phyloP scores from a whole-genome alignment of 2,329 filamentous ascomycete species.

The Penicillium digitatum region DNA sequence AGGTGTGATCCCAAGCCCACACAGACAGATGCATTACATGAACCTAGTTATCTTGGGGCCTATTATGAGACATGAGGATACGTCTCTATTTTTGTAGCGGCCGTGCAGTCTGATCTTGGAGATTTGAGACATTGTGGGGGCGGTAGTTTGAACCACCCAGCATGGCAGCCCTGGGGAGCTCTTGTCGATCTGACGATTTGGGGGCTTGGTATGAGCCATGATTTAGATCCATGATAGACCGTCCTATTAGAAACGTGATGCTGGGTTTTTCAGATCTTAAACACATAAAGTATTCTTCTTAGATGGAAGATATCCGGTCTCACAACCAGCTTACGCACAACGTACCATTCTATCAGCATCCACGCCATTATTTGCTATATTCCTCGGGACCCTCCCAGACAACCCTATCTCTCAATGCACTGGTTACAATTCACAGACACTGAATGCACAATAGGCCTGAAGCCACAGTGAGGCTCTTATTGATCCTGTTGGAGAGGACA shows the following conservation, averaged over 20 bases:
- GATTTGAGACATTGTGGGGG: constrained; percentile 17
- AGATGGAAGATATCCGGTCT: not conserved
- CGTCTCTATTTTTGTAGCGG: constrained; percentile 15
- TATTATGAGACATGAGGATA: constrained; percentile 15
- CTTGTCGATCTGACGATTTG: not conserved
- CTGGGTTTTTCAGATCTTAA: not conserved
- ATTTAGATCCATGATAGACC: constrained; percentile 1
- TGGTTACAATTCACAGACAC: not conserved
- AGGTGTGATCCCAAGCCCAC: not conserved
- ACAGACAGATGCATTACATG: not conserved
- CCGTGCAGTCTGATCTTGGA: not conserved
- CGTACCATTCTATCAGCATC: not conserved
- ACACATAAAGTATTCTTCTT: not conserved
- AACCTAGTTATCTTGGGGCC: not conserved
- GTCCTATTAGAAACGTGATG: not conserved
- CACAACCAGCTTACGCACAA: not conserved
- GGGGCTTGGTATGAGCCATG: not conserved
- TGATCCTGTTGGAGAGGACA: constrained; percentile 8
- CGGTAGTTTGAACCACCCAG: not conserved
- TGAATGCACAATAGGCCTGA: not conserved
- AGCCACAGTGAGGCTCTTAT: constrained; percentile 6
- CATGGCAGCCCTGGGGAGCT: not conserved
- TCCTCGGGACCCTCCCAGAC: not conserved
- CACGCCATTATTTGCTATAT: not conserved
- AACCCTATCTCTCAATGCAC: not conserved